Base-by-base conservation (phyloP, 345 rosid genomes). In the Excoecaria agallocha region DNA sequence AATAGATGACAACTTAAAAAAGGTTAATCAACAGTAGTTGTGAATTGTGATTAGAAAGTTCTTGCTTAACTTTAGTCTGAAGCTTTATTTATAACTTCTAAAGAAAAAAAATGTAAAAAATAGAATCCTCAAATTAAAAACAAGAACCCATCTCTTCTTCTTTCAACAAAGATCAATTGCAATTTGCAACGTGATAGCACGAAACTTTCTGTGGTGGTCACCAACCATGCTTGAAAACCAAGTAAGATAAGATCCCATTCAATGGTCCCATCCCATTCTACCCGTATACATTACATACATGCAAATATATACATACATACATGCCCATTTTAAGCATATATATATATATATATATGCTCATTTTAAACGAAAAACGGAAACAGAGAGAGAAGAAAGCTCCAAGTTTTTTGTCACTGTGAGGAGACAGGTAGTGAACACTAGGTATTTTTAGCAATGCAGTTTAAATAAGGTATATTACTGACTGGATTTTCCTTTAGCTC, bases 211-310 rank as follows among this genome's bases (percentile, higher is more conserved):
- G 55, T 46, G 41, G 81, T 73, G 76, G 79, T 73, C 38, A 83
- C 89, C 91, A 86, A 81, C 87, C 80, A 87, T 85, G 89, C 96
- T 90, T 90, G 76, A 74, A 82, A 69, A 75, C 83, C 73, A 89
- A 90, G 93, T 73, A 82, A 85, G 24, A 58, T 46, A 60, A 77
- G 5, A 51, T 37, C 70, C 16, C 30, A 30, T 30, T 30, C 30
- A 30, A 30, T 30, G 30, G 30, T 30, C 30, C 30, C 30, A 10
- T 64, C 19, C 68, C 69, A 11, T 37, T 56, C 30, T 43, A 20
- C 52, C 49, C 68, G 41, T 13, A 43, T 12, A 35, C 72, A 58
- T 48, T 35, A 46, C 50, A 50, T 49, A 12, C 25, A 13, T 74
- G 25, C 35, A 22, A n/a, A n/a, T 68, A 50, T 20, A 60, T 17